A percentile compares a stretch with the other conserved stretches of the same genome.
phyloP scores from a whole-genome alignment of 208 protist genomes.

The Trypanosoma vivax region DNA sequence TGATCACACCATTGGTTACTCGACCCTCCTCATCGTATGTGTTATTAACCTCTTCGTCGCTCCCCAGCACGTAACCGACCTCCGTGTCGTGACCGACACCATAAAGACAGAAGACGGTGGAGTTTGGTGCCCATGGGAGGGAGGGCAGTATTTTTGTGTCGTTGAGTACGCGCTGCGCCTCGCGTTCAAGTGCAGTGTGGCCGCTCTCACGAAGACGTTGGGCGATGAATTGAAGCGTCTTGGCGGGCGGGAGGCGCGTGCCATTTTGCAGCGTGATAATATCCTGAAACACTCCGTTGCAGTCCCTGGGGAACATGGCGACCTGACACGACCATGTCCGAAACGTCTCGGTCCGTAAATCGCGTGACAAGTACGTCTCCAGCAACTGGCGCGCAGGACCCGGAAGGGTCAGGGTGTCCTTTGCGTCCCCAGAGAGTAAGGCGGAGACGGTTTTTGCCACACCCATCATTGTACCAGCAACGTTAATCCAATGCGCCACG shows the following conservation, averaged over 20 bases:
- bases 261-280: slow-evolving; percentile 49
- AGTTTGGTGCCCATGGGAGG: slow-evolving; percentile 77
- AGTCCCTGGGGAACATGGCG: slow-evolving; percentile 64
- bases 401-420: slow-evolving; percentile 77
- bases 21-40: slow-evolving; percentile 18
- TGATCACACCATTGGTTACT: slow-evolving; percentile 56
- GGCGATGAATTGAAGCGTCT: slow-evolving; percentile 17
- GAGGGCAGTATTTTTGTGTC: slow-evolving; percentile 36
- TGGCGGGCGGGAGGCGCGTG: slow-evolving; percentile 26
- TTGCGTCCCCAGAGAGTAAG: slow-evolving; percentile 78
- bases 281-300: slow-evolving; percentile 41
- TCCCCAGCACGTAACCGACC: slow-evolving; percentile 48
- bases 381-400: slow-evolving; percentile 46
- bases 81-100: slow-evolving; percentile 79
- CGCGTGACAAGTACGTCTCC: slow-evolving; percentile 70
- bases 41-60: slow-evolving; percentile 9
- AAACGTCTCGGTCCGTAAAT: slow-evolving; percentile 50
- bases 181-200: slow-evolving; percentile 36
- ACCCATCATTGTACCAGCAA: slow-evolving; percentile 76
- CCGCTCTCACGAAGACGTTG: slow-evolving; percentile 34
- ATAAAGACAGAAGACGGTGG: slow-evolving; percentile 87
- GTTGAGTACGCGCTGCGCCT: slow-evolving; percentile 22
- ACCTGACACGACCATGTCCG: slow-evolving; percentile 68
- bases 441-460: slow-evolving; percentile 74
- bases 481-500: slow-evolving; percentile 80